phyloP scores from a whole-genome alignment of 78 protist genomes.

The Mantamonas sphyraenae region DNA sequence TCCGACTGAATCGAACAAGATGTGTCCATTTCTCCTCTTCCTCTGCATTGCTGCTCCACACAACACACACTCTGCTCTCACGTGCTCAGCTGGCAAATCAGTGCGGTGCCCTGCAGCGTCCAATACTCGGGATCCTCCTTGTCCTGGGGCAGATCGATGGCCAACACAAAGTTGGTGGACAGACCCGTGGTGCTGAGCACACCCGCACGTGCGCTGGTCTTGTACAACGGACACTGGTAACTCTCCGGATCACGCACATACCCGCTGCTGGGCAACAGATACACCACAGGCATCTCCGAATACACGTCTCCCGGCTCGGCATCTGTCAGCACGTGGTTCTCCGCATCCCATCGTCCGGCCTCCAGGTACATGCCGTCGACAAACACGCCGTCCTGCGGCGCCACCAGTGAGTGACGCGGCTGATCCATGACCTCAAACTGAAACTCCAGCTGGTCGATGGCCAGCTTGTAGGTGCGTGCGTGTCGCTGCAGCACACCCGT shows the following conservation, averaged over 20 bases:
- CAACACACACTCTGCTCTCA: too few relatives aligned
- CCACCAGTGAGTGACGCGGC: too few relatives aligned
- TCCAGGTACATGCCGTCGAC: conserved; percentile 55
- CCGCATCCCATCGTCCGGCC: conserved; percentile 36
- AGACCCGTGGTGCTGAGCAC: conserved; percentile 58
- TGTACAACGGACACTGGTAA: conserved; percentile 57
- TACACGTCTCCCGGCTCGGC: conserved; percentile 21
- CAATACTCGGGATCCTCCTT: background rate
- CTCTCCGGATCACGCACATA: background rate
- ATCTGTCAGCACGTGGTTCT: conserved; percentile 10
- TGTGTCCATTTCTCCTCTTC: too few relatives aligned
- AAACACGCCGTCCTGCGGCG: conserved; percentile 48
- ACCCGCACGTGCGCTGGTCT: conserved; percentile 49
- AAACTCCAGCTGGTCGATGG: conserved; percentile 13
- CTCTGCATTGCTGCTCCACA: too few relatives aligned
- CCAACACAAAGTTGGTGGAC: conserved; percentile 58
- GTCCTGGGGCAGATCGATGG: conserved; percentile 34
- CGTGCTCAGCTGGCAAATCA: conserved; percentile 2
- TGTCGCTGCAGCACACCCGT: conserved; percentile 55
- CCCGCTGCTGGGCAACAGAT: background rate
- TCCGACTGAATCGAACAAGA: too few relatives aligned
- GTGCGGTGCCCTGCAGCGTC: conserved; percentile 20
- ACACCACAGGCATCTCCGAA: background rate
- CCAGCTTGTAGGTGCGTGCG: conserved; percentile 25
- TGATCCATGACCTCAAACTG: background rate